Percentiles rank a stretch among this genome's conserved stretches.
phyloP scores from a whole-genome alignment of 148 eudicot genomes.

The Hydrangea macrophylla region DNA sequence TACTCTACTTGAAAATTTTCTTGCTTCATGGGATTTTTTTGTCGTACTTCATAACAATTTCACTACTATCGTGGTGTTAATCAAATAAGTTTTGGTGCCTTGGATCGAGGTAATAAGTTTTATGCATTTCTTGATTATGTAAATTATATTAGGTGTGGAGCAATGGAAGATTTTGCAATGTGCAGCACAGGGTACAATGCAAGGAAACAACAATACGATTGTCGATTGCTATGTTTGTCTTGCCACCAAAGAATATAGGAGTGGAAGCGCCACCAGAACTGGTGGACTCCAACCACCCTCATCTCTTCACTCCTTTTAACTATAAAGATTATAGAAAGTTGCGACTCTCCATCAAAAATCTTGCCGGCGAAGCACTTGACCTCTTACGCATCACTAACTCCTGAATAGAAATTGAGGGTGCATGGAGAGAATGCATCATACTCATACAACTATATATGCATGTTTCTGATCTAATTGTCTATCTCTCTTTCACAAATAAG shows the following conservation, averaged over 20 bases:
- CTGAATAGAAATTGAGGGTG: too few relatives aligned
- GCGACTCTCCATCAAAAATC: background rate
- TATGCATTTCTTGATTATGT: background rate
- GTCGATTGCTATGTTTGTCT: slow-evolving; percentile 3
- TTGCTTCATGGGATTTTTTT: too few relatives aligned
- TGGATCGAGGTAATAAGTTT: too few relatives aligned
- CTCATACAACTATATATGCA: too few relatives aligned
- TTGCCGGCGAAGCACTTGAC: slow-evolving; percentile 17
- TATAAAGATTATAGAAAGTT: slow-evolving; percentile 11
- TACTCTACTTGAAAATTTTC: too few relatives aligned
- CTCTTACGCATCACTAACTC: background rate
- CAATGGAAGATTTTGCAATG: slow-evolving; percentile 7
- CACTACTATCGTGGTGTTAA: too few relatives aligned
- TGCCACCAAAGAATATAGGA: slow-evolving; percentile 7
- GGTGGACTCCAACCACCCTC: slow-evolving; percentile 12
- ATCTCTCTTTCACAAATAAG: too few relatives aligned
- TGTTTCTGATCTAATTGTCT: too few relatives aligned
- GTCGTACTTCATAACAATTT: too few relatives aligned
- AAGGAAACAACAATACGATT: slow-evolving; percentile 13
- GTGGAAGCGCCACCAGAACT: slow-evolving; percentile 18
- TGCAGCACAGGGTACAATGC: slow-evolving; percentile 38
- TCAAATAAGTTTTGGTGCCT: too few relatives aligned
- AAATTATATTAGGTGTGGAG: slow-evolving; percentile 6
- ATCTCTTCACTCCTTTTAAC: slow-evolving; percentile 12
- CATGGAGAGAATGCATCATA: too few relatives aligned